phyloP scores from a whole-genome alignment of 306 rosid species.

The Dryas drummondii region DNA sequence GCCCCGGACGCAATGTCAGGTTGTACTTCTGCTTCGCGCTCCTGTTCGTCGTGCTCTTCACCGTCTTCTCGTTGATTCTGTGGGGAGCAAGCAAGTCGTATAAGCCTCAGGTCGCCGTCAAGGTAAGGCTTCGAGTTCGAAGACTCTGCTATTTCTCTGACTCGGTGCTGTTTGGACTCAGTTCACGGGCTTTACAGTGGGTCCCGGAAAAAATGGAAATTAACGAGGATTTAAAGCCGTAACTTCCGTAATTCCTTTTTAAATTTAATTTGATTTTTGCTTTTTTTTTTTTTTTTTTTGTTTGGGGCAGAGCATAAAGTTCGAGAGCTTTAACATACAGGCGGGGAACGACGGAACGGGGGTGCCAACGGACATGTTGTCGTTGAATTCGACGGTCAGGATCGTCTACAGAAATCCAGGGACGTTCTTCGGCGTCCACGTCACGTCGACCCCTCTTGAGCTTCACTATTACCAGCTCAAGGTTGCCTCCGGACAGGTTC shows the following conservation, averaged over 20 bases:
- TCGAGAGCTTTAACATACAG: conserved; percentile 66
- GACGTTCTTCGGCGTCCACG: conserved; percentile 88
- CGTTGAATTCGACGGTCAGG: conserved; percentile 84
- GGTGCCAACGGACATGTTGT: conserved; percentile 76
- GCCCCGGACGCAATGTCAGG: conserved; percentile 38
- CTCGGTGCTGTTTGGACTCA: conserved; percentile 1
- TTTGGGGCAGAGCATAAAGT: conserved; percentile 55
- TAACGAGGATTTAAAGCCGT: no score
- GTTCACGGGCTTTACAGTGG: not conserved
- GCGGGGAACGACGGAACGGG: conserved; percentile 77
- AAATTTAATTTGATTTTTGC: not conserved
- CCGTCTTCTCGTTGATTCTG: conserved; percentile 62
- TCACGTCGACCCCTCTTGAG: conserved; percentile 64
- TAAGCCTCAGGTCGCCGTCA: conserved; percentile 47
- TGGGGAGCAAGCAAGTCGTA: conserved; percentile 92
- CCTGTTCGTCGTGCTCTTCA: conserved; percentile 53
- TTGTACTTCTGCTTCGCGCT: conserved; percentile 52
- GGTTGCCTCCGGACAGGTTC: conserved; percentile 79
- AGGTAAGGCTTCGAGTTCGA: conserved; percentile 38
- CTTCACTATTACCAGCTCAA: conserved; percentile 66
- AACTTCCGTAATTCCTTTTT: no score
- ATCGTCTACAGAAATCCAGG: conserved; percentile 66
- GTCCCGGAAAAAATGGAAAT: no score
- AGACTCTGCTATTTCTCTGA: not conserved
- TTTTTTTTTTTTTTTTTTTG: not conserved